A percentile compares a stretch with the other conserved stretches of the same genome.
These are phyloP conservation scores for Gypsophila paniculata DNA, from an alignment of 179 eudicot genomes.

Conservation along the genomic window DNA sequence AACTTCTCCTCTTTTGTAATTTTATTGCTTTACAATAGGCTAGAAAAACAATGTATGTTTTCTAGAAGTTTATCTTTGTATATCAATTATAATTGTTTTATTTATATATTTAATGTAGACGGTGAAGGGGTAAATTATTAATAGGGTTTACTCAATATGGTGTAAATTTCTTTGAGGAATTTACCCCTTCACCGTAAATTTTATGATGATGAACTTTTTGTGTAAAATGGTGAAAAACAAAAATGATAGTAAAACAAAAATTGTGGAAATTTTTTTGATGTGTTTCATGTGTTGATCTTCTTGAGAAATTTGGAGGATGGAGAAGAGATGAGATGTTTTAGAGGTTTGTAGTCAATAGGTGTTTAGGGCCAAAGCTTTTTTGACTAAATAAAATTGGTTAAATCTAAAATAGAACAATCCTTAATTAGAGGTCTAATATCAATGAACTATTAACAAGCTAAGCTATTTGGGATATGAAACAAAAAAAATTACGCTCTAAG, in stretches of 20 bases:
- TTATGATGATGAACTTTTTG: neutral
- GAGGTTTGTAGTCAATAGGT: constrained; percentile 23
- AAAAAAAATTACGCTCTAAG: no score
- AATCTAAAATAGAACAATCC: constrained; percentile 7
- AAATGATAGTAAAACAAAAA: neutral
- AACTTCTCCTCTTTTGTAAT: no score
- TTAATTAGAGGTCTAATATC: constrained; percentile 18
- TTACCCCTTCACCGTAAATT: neutral
- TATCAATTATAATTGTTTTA: no score
- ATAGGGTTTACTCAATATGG: neutral
- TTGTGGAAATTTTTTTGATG: neutral
- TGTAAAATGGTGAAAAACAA: neutral
- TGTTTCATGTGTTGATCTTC: constrained; percentile 4
- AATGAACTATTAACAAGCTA: no score
- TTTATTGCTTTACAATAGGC: no score
- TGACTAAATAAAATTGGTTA: no score
- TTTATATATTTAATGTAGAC: no score
- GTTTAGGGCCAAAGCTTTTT: constrained; percentile 15
- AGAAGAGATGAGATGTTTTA: constrained; percentile 2
- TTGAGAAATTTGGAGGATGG: constrained; percentile 15
- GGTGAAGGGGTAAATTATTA: neutral
- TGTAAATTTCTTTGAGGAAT: neutral
- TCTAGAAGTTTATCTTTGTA: no score
- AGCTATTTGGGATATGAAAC: no score
- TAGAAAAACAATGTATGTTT: no score